Conservation (phyloP, 768 basidiomycete species). For the Mycena capillaripes region DNA sequence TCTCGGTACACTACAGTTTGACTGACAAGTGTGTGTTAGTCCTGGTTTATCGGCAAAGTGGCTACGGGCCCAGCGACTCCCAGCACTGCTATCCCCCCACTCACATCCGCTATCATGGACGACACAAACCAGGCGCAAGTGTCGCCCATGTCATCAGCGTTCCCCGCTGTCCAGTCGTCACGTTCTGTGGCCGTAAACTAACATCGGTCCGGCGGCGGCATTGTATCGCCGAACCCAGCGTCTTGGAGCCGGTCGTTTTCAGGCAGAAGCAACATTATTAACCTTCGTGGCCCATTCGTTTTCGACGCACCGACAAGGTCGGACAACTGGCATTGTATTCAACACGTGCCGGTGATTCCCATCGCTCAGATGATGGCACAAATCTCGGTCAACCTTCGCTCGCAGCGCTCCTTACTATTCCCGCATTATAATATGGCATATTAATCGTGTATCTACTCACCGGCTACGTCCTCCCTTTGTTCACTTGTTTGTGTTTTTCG, state of each 20-base stretch:
- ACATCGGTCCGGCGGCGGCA: not conserved
- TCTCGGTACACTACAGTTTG: conserved; percentile 1
- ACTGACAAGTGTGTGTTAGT: conserved; percentile 54
- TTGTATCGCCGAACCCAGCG: not conserved
- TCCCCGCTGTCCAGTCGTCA: conserved; percentile 66
- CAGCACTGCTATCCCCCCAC: conserved; percentile 50
- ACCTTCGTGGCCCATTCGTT: conserved; percentile 18
- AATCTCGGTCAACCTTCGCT: not conserved
- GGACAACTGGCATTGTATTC: conserved; percentile 24
- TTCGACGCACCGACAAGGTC: conserved; percentile 15
- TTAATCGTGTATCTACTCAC: conserved; percentile 27
- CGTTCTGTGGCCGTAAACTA: conserved; percentile 47
- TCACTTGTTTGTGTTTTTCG: not conserved
- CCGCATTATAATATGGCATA: conserved; percentile 21
- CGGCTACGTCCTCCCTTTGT: conserved; percentile 14
- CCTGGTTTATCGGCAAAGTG: conserved; percentile 97
- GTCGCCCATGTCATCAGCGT: conserved; percentile 89
- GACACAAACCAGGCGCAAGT: conserved; percentile 64
- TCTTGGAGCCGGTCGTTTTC: not conserved
- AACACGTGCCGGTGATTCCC: not conserved
- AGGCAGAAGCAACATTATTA: not conserved
- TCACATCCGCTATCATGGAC: conserved; percentile 47
- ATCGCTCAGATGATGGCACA: not conserved
- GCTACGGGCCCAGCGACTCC: conserved; percentile 61
- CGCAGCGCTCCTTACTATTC: conserved; percentile 2